Evolutionary conservation across 2,329 filamentous ascomycete species (phyloP).

Genomic region (Alternaria longipes): DNA sequence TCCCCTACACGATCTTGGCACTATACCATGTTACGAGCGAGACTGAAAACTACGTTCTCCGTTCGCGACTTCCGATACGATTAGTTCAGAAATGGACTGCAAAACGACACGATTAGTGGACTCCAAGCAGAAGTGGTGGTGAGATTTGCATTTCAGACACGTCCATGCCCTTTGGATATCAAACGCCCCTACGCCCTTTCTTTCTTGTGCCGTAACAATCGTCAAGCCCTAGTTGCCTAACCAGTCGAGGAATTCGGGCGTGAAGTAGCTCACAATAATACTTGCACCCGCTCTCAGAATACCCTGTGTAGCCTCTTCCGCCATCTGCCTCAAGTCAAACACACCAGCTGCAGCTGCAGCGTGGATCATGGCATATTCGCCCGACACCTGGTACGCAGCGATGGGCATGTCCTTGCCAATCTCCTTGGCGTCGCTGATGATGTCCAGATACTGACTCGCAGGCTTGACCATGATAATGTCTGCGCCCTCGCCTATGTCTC

Average conservation of each 20-base stretch:
- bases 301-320: constrained; percentile 91
- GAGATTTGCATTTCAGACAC: constrained; percentile 2
- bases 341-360: constrained; percentile 95
- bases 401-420: constrained; percentile 90
- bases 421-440: constrained; percentile 97
- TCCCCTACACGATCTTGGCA: not conserved
- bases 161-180: not conserved
- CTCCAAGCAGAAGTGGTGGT: not conserved
- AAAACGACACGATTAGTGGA: not conserved
- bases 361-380: constrained; percentile 98
- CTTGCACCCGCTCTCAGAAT: constrained; percentile 92
- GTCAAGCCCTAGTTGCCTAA: constrained; percentile 49
- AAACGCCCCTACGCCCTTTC: constrained; percentile 10
- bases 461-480: constrained; percentile 99
- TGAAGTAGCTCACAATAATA: constrained; percentile 95
- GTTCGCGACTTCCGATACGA: too few species aligned
- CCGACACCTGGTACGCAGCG: constrained; percentile 95
- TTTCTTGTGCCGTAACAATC: not conserved
- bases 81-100: too few species aligned
- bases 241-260: constrained; percentile 77
- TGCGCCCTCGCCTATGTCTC: constrained; percentile 92
- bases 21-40: not conserved
- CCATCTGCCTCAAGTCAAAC: constrained; percentile 94
- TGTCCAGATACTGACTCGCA: constrained; percentile 93
- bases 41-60: not conserved